These are phyloP conservation scores for Didymellaceae sp. DNA, from an alignment of 2,329 filamentous ascomycete genomes.

Conservation along the genomic window DNA sequence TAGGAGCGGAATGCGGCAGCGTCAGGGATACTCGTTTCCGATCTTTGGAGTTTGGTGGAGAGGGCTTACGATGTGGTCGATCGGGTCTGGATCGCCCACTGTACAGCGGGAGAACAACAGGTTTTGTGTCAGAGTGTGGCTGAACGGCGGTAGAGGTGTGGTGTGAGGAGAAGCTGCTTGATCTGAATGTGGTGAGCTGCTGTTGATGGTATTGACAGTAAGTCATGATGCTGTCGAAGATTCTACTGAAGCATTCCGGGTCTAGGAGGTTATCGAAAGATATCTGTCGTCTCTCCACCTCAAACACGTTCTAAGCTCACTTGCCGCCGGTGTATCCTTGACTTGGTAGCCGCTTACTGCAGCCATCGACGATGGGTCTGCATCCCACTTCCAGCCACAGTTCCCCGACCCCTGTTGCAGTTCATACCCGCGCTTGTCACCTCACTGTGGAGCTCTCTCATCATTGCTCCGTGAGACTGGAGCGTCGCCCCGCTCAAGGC, in stretches of 20 bases:
- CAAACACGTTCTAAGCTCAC: constrained; percentile 16
- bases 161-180: neutral
- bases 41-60: constrained; percentile 21
- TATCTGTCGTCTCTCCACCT: constrained; percentile 2
- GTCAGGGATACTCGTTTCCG: constrained; percentile 21
- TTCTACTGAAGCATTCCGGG: constrained; percentile 3
- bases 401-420: constrained; percentile 28
- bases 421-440: constrained; percentile 36
- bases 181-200: neutral
- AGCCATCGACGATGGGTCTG: constrained; percentile 42
- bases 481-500: constrained; percentile 43
- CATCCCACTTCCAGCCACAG: constrained; percentile 41
- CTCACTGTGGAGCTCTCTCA: constrained; percentile 32
- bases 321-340: constrained; percentile 23
- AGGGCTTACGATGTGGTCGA: constrained; percentile 32
- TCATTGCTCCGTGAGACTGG: constrained; percentile 27
- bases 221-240: neutral
- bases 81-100: constrained; percentile 35
- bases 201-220: neutral
- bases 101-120: constrained; percentile 9
- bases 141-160: constrained; percentile 1
- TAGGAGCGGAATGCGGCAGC: constrained; percentile 25
- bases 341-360: constrained; percentile 29
- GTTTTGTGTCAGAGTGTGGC: constrained; percentile 12
- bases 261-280: neutral